Evolutionary conservation across 1,284 basidiomycete species (phyloP), one percentile per base, ranked within the genome.

Genomic region (Sphagnurus paluster): DNA sequence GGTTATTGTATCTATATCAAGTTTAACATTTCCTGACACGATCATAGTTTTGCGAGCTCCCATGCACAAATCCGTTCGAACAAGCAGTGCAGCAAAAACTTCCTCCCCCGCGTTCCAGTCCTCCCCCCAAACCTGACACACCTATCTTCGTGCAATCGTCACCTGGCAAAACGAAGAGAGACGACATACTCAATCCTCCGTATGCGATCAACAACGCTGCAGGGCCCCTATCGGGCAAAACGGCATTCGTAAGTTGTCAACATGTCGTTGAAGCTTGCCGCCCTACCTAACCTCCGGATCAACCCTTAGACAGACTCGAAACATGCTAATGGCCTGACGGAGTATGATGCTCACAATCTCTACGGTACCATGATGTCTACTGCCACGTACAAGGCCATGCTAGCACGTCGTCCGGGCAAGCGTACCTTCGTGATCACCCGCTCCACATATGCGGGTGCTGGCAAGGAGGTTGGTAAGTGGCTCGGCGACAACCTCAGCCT

Each of bases 341-440:
- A 83, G 59, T 87, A 87, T 59, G 75, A 85, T 53, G 74, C 74
- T 1, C 82, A 87, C 67, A 87, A 87, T 51, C 62, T 88, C 10
- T 87, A 78, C 59, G 85, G 85, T 1, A 79, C 78, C 4, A 83
- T 85, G 77, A 87, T 87, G 84, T 82, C 81, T 6, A 69, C 69
- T 6, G 72, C 72, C 7, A 87, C 84, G 0, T 79, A 72, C 32
- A 62, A 79, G 19, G 83, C 84, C 2, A 76, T 88, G 74, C 66
- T 80, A 14, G 68, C 73, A 1, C 77, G 84, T 25, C 71, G 80
- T 14, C 83, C 84, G 2, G 80, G 76, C 1, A 64, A 74, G 40
- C 76, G 79, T 1, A 76, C 85, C 0, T 70, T 87, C 40, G 71
- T 87, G 50, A 84, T 88, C 55, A 86, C 84, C 0, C 82, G 86